Conservation (phyloP, 2,329 filamentous ascomycete species). For the Coleophoma eucalyptorum region DNA sequence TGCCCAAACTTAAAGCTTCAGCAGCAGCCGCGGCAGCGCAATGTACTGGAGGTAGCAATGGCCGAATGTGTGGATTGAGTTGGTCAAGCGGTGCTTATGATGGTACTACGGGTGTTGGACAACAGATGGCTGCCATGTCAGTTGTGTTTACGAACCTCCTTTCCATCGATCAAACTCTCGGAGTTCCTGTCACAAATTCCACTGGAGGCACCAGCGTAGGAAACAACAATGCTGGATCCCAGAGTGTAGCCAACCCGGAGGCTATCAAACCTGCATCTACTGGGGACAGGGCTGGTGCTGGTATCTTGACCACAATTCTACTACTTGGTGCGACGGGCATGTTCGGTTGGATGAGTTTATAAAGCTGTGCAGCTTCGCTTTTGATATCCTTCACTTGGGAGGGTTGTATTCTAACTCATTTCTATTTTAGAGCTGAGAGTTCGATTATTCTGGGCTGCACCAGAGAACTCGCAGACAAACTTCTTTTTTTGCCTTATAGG, state of each 20-base stretch:
- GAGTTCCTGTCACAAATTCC: conserved; percentile 37
- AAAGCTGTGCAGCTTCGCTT: not conserved
- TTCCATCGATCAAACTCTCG: conserved; percentile 24
- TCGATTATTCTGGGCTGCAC: no score
- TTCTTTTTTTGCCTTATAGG: no score
- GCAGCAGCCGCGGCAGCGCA: conserved; percentile 50
- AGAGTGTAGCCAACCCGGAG: not conserved
- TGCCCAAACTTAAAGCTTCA: conserved; percentile 45
- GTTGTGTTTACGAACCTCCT: conserved; percentile 46
- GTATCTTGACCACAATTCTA: conserved; percentile 34
- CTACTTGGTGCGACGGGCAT: conserved; percentile 23
- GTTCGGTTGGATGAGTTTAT: conserved; percentile 32
- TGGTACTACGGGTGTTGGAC: conserved; percentile 40
- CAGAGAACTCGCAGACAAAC: no score
- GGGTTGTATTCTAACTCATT: no score
- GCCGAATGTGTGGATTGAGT: conserved; percentile 36
- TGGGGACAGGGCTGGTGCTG: conserved; percentile 33
- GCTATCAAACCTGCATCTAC: conserved; percentile 21
- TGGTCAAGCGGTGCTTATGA: conserved; percentile 34
- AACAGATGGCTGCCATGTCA: conserved; percentile 53
- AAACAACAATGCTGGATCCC: conserved; percentile 24
- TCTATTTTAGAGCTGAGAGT: no score
- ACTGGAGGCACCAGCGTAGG: conserved; percentile 48
- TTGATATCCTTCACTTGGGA: no score
- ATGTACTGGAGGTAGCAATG: conserved; percentile 44